Evolutionary conservation across 306 rosid genomes (phyloP), one percentile per base, ranked within the genome.

Genomic region (Prunus mume): DNA sequence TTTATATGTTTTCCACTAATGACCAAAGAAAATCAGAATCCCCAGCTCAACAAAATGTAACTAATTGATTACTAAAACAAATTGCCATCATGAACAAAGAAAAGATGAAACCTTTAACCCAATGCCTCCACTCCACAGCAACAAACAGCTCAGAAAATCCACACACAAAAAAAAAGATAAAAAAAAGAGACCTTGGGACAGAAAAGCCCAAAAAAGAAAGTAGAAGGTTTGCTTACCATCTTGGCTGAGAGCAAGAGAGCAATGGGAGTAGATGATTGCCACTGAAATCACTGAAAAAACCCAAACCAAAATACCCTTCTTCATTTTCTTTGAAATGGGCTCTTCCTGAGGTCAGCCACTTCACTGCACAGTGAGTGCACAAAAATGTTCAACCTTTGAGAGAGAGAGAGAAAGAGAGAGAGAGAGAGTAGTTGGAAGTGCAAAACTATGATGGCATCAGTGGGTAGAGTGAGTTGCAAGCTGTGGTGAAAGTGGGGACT

Each of bases 161-260:
- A 45, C 24, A 22, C 24, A 27, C 2, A 27, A 2, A 27, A 27
- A 30, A 28, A 28, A 28, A 28, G 1, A 34, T n/a, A 78, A 55
- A 47, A 34, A 27, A n/a, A 15, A 14, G 14, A 71, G 49, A 71
- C 13, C 62, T 52, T 27, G 32, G 61, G n/a, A 45, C 15, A 68
- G 43, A 69, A n/a, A 52, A 75, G 18, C 13, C 28, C 28, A 27
- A 70, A 71, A 4, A 12, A 30, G 52, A 49, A 74, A 47, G 22
- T 12, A 18, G 22, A 56, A 68, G 28, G 56, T 61, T 15, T 34
- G 74, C 2, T 76, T 77, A 96, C 99, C 98, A 71, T 96, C 99
- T 80, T 63, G 88, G 28, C 87, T 55, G 80, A 96, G 97, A 80
- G 98, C 88, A 83, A 86, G 83, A 50, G 86, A 83, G 51, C 74